Base-by-base conservation (phyloP, 75 land plant genomes). In the Sequoiadendron giganteum region DNA sequence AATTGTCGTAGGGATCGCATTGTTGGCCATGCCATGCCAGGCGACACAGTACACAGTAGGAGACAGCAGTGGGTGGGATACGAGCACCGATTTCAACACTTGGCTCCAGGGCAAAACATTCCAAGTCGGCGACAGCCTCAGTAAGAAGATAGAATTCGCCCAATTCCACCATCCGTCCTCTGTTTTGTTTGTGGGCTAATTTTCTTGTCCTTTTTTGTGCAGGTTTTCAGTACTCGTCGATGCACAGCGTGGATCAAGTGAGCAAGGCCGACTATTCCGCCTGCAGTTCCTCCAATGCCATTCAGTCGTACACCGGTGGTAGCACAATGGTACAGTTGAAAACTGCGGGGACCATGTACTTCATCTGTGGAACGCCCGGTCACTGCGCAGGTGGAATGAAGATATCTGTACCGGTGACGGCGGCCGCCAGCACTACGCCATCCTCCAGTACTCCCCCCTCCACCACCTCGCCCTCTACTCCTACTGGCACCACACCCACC, bases 31-130 rank as follows among this genome's bases (percentile, higher is more conserved):
- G 6, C n/a, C 54, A 28, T 85, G 82, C 34, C 34, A 16, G 30
- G 90, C 85, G 7, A 88, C 77, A 1, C 39, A 77, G 28, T 94
- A 91, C 47, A 85, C 77, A 0, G 93, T 91, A 38, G 94, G 95
- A 2, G 95, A 87, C 72, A 85, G 19, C 42, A 75, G 90, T 5
- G 95, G 94, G 14, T 94, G 95, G 95, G 93, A 91, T 79, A 88
- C 88, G 16, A 89, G 89, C 89, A 88, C 91, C 10, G 78, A 94
- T 68, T 85, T 91, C 6, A 72, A 83, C 75, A 19, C 92, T 25
- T 94, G 95, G 95, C 19, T 85, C 1, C 3, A 15, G 1, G 90
- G 81, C 85, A 94, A 93, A 85, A 75, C 16, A 19, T 94, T 94
- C 85, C 1, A 48, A 0, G 92, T 89, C 21, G 94, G 95, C 10